A percentile compares a stretch with the other conserved stretches of the same genome.
phyloP scores from a whole-genome alignment of 495 filamentous ascomycete species.

The Cercophora newfieldiana region DNA sequence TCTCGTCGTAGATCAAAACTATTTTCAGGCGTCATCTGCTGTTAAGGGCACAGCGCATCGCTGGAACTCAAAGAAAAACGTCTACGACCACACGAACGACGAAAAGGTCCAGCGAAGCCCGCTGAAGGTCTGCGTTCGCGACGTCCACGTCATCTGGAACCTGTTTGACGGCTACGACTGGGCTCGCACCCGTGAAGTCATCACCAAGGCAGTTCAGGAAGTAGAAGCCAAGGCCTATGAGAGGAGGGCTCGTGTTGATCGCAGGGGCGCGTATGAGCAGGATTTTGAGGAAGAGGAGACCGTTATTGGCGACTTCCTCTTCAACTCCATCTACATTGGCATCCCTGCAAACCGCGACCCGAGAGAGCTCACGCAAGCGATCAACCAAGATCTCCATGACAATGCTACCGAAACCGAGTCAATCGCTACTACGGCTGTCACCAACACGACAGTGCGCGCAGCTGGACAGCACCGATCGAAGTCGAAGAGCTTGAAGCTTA shows the following conservation, averaged over 20 bases:
- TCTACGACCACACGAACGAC: constrained; percentile 66
- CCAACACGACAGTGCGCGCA: constrained; percentile 58
- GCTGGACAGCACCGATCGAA: constrained; percentile 44
- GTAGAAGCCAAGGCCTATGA: constrained; percentile 81
- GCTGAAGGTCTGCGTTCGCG: constrained; percentile 73
- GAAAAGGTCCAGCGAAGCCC: constrained; percentile 65
- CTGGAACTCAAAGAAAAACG: constrained; percentile 75
- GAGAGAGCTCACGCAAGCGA: constrained; percentile 71
- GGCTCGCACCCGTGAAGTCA: constrained; percentile 80
- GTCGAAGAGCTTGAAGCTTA: constrained; percentile 66
- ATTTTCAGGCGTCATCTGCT: constrained; percentile 65
- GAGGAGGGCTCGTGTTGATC: constrained; percentile 53
- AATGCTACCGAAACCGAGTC: constrained; percentile 85
- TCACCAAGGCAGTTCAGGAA: constrained; percentile 80
- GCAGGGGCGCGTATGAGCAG: constrained; percentile 49
- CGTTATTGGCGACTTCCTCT: constrained; percentile 90
- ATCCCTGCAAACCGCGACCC: constrained; percentile 86
- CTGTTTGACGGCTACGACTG: constrained; percentile 98
- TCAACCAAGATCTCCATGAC: constrained; percentile 87
- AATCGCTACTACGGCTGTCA: constrained; percentile 69
- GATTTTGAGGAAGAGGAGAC: constrained; percentile 75
- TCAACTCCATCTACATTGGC: constrained; percentile 98
- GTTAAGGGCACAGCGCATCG: constrained; percentile 69
- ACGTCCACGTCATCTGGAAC: constrained; percentile 96
- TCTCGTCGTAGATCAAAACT: constrained; percentile 75